Percentiles rank a stretch among this genome's conserved stretches.
These are phyloP conservation scores for Stephania yunnanensis DNA, from an alignment of 164 flowering plant genomes.

Conservation along the genomic window DNA sequence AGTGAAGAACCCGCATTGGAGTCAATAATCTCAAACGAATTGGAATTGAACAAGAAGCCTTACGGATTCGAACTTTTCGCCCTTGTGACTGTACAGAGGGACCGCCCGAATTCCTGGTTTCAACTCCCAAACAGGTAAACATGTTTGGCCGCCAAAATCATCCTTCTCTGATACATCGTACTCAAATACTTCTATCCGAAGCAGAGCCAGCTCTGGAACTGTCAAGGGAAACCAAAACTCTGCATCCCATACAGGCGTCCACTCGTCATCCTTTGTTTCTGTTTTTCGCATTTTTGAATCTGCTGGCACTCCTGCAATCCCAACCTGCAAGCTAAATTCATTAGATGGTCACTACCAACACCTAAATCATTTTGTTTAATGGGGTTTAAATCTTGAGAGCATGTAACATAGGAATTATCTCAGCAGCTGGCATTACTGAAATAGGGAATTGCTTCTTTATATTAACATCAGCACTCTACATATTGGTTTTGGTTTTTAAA, in stretches of 20 bases:
- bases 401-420: too few species aligned
- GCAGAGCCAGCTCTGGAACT: conserved; percentile 81
- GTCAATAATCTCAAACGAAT: conserved; percentile 29
- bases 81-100: conserved; percentile 47
- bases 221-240: conserved; percentile 60
- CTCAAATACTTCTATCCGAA: conserved; percentile 66
- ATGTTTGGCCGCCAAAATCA: conserved; percentile 77
- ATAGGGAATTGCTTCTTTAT: too few species aligned
- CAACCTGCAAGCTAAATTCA: conserved; percentile 35
- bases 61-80: conserved; percentile 52
- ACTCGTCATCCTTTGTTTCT: conserved; percentile 52
- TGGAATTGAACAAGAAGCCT: conserved; percentile 76
- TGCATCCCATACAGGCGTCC: conserved; percentile 71
- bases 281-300: conserved; percentile 66
- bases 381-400: too few species aligned
- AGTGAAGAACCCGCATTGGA: not conserved
- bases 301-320: conserved; percentile 68
- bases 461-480: too few species aligned
- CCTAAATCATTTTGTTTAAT: not conserved
- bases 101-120: conserved; percentile 63
- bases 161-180: conserved; percentile 78
- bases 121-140: conserved; percentile 60
- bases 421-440: too few species aligned
- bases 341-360: not conserved
- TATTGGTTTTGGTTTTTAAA: too few species aligned